Evolutionary conservation across 495 filamentous ascomycete species (phyloP).

Genomic region (Aspergillus saccharolyticus): DNA sequence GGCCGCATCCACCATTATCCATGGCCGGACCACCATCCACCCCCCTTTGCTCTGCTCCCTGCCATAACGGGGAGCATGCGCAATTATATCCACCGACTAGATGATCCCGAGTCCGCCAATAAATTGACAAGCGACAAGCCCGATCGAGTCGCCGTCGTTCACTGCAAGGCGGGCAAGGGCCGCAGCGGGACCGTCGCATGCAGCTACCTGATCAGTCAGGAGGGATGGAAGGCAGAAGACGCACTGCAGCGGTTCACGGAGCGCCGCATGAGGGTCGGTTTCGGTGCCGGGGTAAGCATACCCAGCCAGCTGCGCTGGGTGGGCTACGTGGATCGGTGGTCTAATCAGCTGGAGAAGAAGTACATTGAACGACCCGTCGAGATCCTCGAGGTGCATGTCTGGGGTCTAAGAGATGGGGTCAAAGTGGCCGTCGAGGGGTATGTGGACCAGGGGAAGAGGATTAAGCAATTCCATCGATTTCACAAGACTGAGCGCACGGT

Average conservation of each 20-base stretch:
- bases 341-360: conserved; percentile 59
- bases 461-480: conserved; percentile 80
- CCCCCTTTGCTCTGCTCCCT: conserved; percentile 83
- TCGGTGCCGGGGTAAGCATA: conserved; percentile 88
- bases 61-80: conserved; percentile 86
- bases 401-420: conserved; percentile 83
- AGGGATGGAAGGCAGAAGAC: conserved; percentile 75
- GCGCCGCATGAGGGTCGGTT: conserved; percentile 79
- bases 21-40: conserved; percentile 96
- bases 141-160: conserved; percentile 77
- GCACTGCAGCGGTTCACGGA: conserved; percentile 81
- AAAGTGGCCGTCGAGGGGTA: conserved; percentile 83
- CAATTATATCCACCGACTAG: conserved; percentile 68
- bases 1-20: conserved; percentile 81
- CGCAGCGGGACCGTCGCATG: conserved; percentile 85
- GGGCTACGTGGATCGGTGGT: conserved; percentile 86
- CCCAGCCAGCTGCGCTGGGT: conserved; percentile 87
- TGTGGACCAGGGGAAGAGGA: conserved; percentile 79
- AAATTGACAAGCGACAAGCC: conserved; percentile 6
- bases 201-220: conserved; percentile 83
- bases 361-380: conserved; percentile 83
- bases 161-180: conserved; percentile 97
- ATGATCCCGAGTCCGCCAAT: conserved; percentile 21
- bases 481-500: conserved; percentile 65
- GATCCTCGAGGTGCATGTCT: conserved; percentile 82